phyloP scores from a whole-genome alignment of 2,329 filamentous ascomycete genomes.

The Pseudofabraea citricarpa region DNA sequence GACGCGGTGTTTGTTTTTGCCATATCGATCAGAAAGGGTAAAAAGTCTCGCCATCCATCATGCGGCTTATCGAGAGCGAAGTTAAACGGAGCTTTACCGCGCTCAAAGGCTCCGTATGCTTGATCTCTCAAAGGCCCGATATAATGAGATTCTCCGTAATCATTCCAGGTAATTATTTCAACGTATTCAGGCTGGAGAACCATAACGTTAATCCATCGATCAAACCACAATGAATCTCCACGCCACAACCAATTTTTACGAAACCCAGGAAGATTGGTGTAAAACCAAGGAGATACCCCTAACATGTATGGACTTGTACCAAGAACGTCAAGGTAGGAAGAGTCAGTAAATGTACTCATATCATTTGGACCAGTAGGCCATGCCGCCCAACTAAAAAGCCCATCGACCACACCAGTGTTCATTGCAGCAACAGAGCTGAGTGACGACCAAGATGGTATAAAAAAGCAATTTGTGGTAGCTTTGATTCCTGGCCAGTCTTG shows the following conservation, averaged over 20 bases:
- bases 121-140: constrained; percentile 28
- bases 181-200: constrained; percentile 31
- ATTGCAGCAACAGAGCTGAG: neutral
- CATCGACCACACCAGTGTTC: constrained; percentile 23
- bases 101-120: neutral
- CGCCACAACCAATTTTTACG: constrained; percentile 38
- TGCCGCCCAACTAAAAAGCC: constrained; percentile 32
- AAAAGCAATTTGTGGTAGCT: neutral
- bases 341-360: constrained; percentile 5
- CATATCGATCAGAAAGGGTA: constrained; percentile 1
- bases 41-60: constrained; percentile 4
- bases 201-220: constrained; percentile 37
- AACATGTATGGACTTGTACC: constrained; percentile 1
- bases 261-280: constrained; percentile 33
- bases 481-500: neutral
- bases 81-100: neutral
- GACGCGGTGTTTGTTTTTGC: neutral
- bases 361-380: constrained; percentile 24
- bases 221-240: constrained; percentile 32
- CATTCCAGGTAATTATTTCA: constrained; percentile 37
- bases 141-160: constrained; percentile 39
- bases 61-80: neutral
- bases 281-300: constrained; percentile 40
- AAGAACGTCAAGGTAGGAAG: constrained; percentile 5
- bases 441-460: neutral